A percentile compares a stretch with the other conserved stretches of the same genome.
phyloP scores from a whole-genome alignment of 2,329 filamentous ascomycete genomes.

The Arthrobotrys megalospora region DNA sequence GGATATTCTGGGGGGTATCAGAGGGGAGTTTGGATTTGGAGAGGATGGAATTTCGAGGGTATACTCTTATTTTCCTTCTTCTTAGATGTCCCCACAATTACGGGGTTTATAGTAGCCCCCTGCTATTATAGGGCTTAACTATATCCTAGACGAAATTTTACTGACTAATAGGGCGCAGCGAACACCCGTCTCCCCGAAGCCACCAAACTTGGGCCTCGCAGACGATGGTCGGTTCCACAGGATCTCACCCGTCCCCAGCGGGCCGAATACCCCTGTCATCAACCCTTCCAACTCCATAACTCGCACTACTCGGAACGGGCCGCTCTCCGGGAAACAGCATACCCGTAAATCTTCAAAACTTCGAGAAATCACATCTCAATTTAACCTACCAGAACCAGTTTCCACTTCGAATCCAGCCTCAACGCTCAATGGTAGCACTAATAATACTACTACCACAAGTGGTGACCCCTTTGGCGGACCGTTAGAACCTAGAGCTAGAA shows the following conservation, averaged over 20 bases:
- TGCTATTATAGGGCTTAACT: not conserved
- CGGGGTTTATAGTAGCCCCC: not conserved
- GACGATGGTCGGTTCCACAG: conserved; percentile 55
- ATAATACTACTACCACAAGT: not conserved
- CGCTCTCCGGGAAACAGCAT: conserved; percentile 41
- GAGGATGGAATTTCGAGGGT: conserved; percentile 56
- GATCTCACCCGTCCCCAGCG: conserved; percentile 53
- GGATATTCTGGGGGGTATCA: conserved; percentile 52
- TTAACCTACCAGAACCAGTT: conserved; percentile 41
- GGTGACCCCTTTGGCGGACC: conserved; percentile 15
- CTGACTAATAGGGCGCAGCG: conserved; percentile 35
- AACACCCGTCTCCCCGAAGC: conserved; percentile 49
- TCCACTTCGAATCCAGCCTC: not conserved
- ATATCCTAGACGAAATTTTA: not conserved
- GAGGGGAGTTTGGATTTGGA: conserved; percentile 52
- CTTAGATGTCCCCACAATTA: not conserved
- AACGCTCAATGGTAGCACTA: not conserved
- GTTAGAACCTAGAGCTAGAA: conserved; percentile 12
- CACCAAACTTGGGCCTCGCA: conserved; percentile 39
- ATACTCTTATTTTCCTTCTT: conserved; percentile 5
- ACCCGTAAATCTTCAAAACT: conserved; percentile 49
- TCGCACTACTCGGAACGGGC: conserved; percentile 21
- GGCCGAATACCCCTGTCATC: conserved; percentile 44
- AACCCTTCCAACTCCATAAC: conserved; percentile 38
- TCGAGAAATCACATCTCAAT: conserved; percentile 47